Base-by-base conservation (phyloP, 768 basidiomycete genomes). In the Amanita polypyramis region DNA sequence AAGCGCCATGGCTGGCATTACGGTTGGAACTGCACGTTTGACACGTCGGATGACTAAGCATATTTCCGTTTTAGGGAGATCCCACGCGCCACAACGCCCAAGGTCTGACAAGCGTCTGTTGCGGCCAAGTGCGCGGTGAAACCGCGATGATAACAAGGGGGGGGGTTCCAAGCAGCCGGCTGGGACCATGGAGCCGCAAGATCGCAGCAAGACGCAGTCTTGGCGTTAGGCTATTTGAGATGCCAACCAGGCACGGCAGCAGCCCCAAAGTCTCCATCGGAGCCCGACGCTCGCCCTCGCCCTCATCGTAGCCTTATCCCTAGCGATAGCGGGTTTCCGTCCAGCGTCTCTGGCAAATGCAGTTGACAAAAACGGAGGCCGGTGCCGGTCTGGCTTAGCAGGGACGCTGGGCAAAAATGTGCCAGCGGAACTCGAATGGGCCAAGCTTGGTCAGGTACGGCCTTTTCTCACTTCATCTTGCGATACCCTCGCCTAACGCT, bases 1-100 rank as follows among this genome's bases (percentile, higher is more conserved):
- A 33, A 65, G 43, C 10, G 62, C 50, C 66, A 47, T 47, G 23
- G 20, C 4, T 42, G 10, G n/a, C n/a, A n/a, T 15, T 23, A 8
- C 5, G 20, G 20, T 42, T 9, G 8, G 23, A 14, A 14, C 15
- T 4, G 20, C n/a, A n/a, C 23, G 8, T 2, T 42, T 2, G 19
- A 23, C 43, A 45, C 30, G 43, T 34, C 11, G 5, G 44, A 4
- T 45, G 44, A 38, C 43, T 29, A 40, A 37, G 29, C 37, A 30
- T 17, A 30, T 15, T 36, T n/a, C 35, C 25, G 25, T 27, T 7
- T 27, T 27, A n/a, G 25, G 25, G 25, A 27, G 4, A 27, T 27
- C 3, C 7, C 25, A 7, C 25, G 25, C 25, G 25, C 25, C 25
- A 27, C 25, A 27, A 27, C 25, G 25, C 25, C 25, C 4, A 3